phyloP scores from a whole-genome alignment of 164 flowering plant genomes.

The Akebia trifoliata region DNA sequence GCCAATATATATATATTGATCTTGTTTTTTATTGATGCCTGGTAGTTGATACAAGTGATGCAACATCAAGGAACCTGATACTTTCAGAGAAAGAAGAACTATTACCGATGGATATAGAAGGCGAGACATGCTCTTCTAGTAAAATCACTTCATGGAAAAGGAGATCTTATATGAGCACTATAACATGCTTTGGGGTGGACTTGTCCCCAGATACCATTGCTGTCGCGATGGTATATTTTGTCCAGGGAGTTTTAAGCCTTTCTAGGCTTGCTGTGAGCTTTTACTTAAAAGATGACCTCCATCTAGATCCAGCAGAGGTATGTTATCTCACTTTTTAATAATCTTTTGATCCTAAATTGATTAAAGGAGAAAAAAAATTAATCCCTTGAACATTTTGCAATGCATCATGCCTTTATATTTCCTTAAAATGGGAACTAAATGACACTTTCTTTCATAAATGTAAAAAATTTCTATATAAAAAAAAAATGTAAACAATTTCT shows the following conservation, averaged over 20 bases:
- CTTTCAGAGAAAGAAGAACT: slow-evolving; percentile 35
- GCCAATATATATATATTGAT: too few species aligned
- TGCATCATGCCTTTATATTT: not conserved
- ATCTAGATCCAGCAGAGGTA: slow-evolving; percentile 99
- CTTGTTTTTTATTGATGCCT: not conserved
- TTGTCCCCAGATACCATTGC: slow-evolving; percentile 91
- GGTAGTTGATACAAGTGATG: slow-evolving; percentile 28
- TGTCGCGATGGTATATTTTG: slow-evolving; percentile 98
- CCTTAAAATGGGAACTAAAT: too few species aligned
- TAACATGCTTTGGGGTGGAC: slow-evolving; percentile 77
- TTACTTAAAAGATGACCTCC: slow-evolving; percentile 92
- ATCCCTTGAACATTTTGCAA: not conserved
- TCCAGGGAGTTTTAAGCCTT: slow-evolving; percentile 97
- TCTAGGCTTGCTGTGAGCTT: slow-evolving; percentile 97
- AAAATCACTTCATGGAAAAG: slow-evolving; percentile 16
- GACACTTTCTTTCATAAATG: too few species aligned
- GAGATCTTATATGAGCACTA: slow-evolving; percentile 9
- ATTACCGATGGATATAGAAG: slow-evolving; percentile 29
- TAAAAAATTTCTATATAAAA: too few species aligned
- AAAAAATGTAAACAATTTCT: too few species aligned
- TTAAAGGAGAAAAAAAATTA: not conserved
- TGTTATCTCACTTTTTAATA: not conserved
- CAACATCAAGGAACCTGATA: slow-evolving; percentile 17
- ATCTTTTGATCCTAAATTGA: not conserved
- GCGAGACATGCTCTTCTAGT: slow-evolving; percentile 23